Evolutionary conservation across 164 flowering plant genomes (phyloP), one percentile per base, ranked within the genome.

Genomic region (Litsea cubeba): DNA sequence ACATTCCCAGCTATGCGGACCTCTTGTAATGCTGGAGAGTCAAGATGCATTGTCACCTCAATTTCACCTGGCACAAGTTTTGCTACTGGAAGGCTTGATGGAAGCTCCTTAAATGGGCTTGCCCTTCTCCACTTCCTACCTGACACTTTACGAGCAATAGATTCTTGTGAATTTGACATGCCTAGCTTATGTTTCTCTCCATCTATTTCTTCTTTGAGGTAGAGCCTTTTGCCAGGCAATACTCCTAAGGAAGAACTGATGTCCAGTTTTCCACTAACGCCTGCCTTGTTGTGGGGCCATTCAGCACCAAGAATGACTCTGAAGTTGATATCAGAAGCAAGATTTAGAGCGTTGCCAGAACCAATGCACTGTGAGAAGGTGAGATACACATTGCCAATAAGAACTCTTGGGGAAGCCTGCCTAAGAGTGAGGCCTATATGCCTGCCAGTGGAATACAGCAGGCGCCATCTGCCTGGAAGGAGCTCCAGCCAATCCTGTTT

Each of bases 351-450:
- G 32, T 85, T 73, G 50, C 79, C 81, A 20, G 76, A 74, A 26
- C 82, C 81, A 3, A 89, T 74, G 26, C 83, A 73, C 72, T 80
- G 86, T 14, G 75, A 2, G 23, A 93, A 76, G 1, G 81, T 85
- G 23, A 95, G 84, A 77, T 79, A 77, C 18, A 80, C 94, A 71
- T 91, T 81, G 17, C 91, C 91, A 24, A 95, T 87, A 50, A 95
- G 91, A 74, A 83, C 90, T 40, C 94, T 84, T 0, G 82, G 69
- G 35, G 91, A 80, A 63, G 98, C 91, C 74, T 93, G 95, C 18
- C 99, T 93, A 71, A 93, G 84, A 40, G 99, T 91, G 50, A 95
- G 75, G 7, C 99, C 99, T 62, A 93, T 89, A 76, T 95, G 99
- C 74, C 85, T 89, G 15, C 99, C 98, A 0, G 98, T 95, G 75